Evolutionary conservation across 495 filamentous ascomycete genomes (phyloP), one percentile per base, ranked within the genome.

Genomic region (Astrocystis sublimbata): DNA sequence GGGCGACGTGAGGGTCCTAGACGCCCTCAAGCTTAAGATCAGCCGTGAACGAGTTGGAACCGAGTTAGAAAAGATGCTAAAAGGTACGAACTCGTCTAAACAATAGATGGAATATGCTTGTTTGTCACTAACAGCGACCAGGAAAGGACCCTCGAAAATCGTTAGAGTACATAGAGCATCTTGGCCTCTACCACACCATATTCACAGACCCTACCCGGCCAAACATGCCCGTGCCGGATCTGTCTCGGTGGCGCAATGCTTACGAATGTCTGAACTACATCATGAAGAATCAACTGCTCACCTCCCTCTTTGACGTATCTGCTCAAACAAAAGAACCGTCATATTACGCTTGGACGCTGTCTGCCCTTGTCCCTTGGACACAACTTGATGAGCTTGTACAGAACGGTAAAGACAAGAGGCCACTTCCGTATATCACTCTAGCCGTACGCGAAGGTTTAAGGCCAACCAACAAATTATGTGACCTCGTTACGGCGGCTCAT

Each of bases 31-130:
- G 62, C 70, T 89, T 4, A 99, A 99, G 73, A 98, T 99, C 57
- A 97, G 89, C 65, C 85, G 92, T 31, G 94, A 99, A 72, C 80
- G 94, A 47, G 83, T 98, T 3, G 89, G 90, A 1, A 79, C 85
- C 4, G 94, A 99, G 71, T 42, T 96, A 6, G 88, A 90, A 62
- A 98, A 98, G 76, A 96, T 96, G 90, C 79, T 98, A 28, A 88
- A 83, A 72, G 91, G 91, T 88, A 61, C 63, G 36, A 3, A 2
- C 4, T 24, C 17, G n/a, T 40, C 61, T 71, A 58, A n/a, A n/a
- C n/a, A n/a, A 1, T 7, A 19, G 55, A 7, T 17, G 0, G 10
- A 30, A 55, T 33, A 12, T 26, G 7, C 42, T 2, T 15, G 19
- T 40, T 2, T 15, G 19, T 42, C 31, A n/a, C 33, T 72, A 60